Conservation (phyloP, 345 rosid species). For the Aurinia saxatilis region DNA sequence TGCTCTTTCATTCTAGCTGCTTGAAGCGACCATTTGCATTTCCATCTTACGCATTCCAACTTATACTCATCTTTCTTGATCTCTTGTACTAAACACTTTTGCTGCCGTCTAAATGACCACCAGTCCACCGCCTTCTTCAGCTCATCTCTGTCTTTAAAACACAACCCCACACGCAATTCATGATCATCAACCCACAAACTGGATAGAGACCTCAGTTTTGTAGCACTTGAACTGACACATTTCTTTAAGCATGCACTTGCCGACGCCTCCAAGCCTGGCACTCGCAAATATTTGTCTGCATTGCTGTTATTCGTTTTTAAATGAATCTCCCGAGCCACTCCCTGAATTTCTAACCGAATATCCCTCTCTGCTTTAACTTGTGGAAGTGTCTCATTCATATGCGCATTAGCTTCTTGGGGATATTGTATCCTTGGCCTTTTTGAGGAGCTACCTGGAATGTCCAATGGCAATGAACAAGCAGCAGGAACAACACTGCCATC, state of each 20-base stretch:
- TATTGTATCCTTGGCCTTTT: neutral
- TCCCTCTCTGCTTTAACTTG: too few species aligned
- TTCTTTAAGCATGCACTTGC: too few species aligned
- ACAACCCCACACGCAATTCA: neutral
- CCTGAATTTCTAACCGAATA: too few species aligned
- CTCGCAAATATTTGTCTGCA: too few species aligned
- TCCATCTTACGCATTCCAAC: neutral
- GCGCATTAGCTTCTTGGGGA: neutral
- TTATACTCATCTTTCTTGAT: neutral
- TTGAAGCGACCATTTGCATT: neutral
- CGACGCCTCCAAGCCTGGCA: too few species aligned
- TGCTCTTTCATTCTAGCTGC: neutral
- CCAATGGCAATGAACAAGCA: too few species aligned
- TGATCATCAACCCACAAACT: too few species aligned
- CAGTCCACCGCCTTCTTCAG: neutral
- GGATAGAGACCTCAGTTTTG: neutral
- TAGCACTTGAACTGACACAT: too few species aligned
- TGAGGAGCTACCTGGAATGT: too few species aligned
- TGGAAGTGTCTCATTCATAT: too few species aligned
- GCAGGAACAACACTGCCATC: neutral
- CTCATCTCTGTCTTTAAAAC: neutral
- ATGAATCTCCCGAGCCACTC: too few species aligned
- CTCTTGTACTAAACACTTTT: neutral
- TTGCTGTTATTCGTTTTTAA: too few species aligned
- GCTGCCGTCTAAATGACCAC: neutral